Percentiles rank a stretch among this genome's conserved stretches.
phyloP scores from a whole-genome alignment of 75 land plant genomes.

The Pinus albicaulis region DNA sequence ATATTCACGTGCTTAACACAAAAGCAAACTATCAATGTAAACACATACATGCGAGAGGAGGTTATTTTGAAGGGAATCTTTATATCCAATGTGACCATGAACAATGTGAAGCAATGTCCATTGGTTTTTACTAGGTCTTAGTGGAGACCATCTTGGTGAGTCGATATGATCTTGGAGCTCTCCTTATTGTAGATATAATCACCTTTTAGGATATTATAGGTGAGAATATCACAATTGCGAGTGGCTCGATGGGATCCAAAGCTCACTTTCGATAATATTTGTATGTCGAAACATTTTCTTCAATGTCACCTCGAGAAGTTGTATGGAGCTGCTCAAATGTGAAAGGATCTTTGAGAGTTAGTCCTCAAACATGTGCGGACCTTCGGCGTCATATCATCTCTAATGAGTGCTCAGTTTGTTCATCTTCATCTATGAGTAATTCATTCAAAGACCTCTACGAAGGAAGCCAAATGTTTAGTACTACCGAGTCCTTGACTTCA shows the following conservation, averaged over 20 bases:
- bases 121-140: conserved; percentile 24
- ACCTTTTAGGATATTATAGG: conserved; percentile 61
- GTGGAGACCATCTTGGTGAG: conserved; percentile 85
- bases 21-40: conserved; percentile 26
- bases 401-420: not conserved
- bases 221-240: conserved; percentile 52
- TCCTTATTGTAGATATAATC: conserved; percentile 55
- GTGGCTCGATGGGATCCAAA: conserved; percentile 59
- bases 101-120: conserved; percentile 19
- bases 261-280: conserved; percentile 49
- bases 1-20: conserved; percentile 22
- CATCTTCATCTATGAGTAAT: no score
- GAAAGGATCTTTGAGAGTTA: conserved; percentile 42
- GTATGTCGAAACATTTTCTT: conserved; percentile 57
- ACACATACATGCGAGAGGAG: conserved; percentile 43
- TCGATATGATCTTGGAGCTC: conserved; percentile 60
- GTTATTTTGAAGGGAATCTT: conserved; percentile 29
- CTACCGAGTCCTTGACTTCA: no score
- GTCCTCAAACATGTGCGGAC: conserved; percentile 60
- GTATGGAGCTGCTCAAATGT: conserved; percentile 82
- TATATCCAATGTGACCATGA: conserved; percentile 29
- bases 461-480: no score
- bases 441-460: no score
- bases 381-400: conserved; percentile 19
- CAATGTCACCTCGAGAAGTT: conserved; percentile 20